These are phyloP conservation scores for Rhodotorula sp. DNA, from an alignment of 1,284 basidiomycete genomes.

Conservation along the genomic window DNA sequence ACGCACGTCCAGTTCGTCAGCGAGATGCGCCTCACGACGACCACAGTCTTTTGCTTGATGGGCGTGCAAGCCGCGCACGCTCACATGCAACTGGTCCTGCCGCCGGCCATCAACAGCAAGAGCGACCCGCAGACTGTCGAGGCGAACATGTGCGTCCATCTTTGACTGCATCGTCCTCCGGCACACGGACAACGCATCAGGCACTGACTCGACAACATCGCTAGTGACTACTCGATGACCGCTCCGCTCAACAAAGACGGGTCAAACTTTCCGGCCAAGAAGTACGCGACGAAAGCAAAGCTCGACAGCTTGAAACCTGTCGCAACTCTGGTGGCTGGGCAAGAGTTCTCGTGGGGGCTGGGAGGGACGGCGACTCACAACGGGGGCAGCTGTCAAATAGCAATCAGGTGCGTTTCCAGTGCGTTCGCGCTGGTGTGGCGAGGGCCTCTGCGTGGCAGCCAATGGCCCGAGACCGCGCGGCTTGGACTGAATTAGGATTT, in stretches of 20 bases:
- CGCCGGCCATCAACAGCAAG: constrained; percentile 21
- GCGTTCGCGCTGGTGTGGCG: no score
- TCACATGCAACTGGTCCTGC: constrained; percentile 9
- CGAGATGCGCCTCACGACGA: no score
- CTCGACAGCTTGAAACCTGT: constrained; percentile 9
- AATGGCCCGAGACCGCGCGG: neutral
- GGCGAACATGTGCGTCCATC: constrained; percentile 37
- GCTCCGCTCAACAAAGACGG: constrained; percentile 45
- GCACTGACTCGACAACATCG: neutral
- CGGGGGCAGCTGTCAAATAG: constrained; percentile 20
- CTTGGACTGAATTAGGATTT: neutral
- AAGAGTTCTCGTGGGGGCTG: constrained; percentile 26
- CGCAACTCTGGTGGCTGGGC: constrained; percentile 18
- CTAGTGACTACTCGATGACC: constrained; percentile 50
- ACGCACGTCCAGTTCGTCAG: no score
- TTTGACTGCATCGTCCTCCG: neutral
- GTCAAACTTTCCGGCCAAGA: constrained; percentile 23
- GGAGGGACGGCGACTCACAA: constrained; percentile 26
- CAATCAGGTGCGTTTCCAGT: neutral
- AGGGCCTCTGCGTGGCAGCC: neutral
- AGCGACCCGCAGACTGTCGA: constrained; percentile 38
- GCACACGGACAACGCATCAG: neutral
- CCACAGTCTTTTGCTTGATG: neutral
- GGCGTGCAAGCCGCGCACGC: neutral
- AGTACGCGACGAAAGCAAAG: constrained; percentile 8